A percentile compares a stretch with the other conserved stretches of the same genome.
phyloP scores from a whole-genome alignment of 306 rosid species.

The Sicyos edulis region DNA sequence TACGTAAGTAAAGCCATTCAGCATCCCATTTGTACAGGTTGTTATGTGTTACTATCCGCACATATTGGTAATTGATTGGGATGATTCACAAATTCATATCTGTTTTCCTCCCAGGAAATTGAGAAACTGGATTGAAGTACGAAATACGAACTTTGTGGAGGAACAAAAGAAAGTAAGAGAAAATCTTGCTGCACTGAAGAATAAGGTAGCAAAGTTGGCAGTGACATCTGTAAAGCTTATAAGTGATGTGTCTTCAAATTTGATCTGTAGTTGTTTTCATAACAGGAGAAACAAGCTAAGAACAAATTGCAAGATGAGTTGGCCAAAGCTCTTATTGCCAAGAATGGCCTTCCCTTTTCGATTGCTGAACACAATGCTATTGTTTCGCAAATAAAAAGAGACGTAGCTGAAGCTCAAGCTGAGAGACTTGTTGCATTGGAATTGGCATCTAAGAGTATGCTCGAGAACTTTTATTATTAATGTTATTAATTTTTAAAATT shows the following conservation, averaged over 20 bases:
- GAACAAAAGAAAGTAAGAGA: slow-evolving; percentile 32
- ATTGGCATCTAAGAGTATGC: slow-evolving; percentile 43
- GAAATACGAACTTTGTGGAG: slow-evolving; percentile 27
- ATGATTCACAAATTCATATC: too few species aligned
- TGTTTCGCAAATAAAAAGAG: slow-evolving; percentile 38
- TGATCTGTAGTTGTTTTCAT: not conserved
- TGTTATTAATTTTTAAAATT: too few species aligned
- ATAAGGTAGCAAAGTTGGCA: slow-evolving; percentile 30
- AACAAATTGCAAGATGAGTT: slow-evolving; percentile 41
- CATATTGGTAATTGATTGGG: not conserved
- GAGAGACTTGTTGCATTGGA: slow-evolving; percentile 41
- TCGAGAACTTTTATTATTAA: not conserved
- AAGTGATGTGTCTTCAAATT: not conserved
- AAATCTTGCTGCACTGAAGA: slow-evolving; percentile 33
- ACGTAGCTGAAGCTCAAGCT: slow-evolving; percentile 48
- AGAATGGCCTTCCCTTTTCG: slow-evolving; percentile 29
- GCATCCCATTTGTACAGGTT: not conserved
- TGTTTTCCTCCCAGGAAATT: slow-evolving; percentile 35
- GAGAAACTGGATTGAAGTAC: slow-evolving; percentile 44
- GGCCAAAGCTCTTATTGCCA: slow-evolving; percentile 31
- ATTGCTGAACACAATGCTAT: slow-evolving; percentile 30
- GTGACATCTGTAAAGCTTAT: not conserved
- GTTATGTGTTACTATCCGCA: not conserved
- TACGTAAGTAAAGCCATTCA: slow-evolving; percentile 31
- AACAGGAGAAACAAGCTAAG: slow-evolving; percentile 36